Evolutionary conservation across 768 basidiomycete species (phyloP), one percentile per base, ranked within the genome.

Genomic region (Rhodotorula babjevae): DNA sequence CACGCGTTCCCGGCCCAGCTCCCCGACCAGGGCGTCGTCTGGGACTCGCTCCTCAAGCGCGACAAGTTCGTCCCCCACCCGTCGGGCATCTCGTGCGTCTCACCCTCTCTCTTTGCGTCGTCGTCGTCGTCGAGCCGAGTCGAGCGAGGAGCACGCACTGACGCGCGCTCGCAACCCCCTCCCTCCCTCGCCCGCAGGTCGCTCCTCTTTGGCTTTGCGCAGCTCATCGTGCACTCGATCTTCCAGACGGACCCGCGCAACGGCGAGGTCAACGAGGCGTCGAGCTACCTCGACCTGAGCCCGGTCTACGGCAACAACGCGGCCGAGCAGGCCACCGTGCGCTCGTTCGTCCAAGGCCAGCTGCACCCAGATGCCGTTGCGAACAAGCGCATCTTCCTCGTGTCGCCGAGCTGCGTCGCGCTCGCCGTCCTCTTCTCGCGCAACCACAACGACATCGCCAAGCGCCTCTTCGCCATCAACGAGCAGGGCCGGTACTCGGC

Each of bases 221-320:
- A 57, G 12, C 60, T 64, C 40, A 73, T 69, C 57, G 64, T 64
- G 75, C 90, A 92, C 80, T 84, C 82, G 66, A 84, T 88, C 73
- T 92, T 92, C 82, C 82, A 88, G 73, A 87, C 92, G 0, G 86
- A 84, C 70, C 81, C 78, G 47, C 58, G 29, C 16, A 69, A 76
- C n/a, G 58, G 50, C 3, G 60, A 10, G 21, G 74, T 86, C 67
- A 92, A 92, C 77, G 81, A 85, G 56, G 81, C 87, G 0, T 88
- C 87, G 79, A 88, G 87, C 76, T 92, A 92, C 80, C 83, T 92
- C 25, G 91, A 92, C 78, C 79, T 92, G 55, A 87, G 87, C 76
- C 84, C 89, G 14, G 79, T 92, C 15, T 92, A 92, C 73, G 91
- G 91, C 0, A 86, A 78, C 79, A 86, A 82, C 42, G 81, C 85